Percentiles rank a stretch among this genome's conserved stretches.
Evolutionary conservation across 148 eudicot genomes (phyloP).

Genomic region (Rhododendron mucronatum): DNA sequence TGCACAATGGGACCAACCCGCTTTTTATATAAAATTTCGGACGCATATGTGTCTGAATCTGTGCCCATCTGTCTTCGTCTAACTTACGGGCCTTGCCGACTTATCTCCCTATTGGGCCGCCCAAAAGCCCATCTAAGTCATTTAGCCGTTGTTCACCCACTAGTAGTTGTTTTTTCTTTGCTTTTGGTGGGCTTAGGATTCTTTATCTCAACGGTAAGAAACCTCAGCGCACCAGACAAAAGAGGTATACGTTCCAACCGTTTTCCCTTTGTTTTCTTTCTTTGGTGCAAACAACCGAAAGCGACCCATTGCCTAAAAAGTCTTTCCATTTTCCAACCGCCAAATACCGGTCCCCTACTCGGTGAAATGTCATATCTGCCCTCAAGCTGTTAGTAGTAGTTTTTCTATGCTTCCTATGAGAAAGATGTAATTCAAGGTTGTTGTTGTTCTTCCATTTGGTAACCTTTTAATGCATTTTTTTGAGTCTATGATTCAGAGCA

Average conservation of each 20-base stretch:
- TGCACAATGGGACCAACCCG: no score
- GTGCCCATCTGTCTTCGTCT: no score
- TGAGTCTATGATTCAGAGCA: no score
- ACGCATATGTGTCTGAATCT: neutral
- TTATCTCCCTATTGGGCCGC: neutral
- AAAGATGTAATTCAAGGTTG: neutral
- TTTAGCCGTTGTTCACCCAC: neutral
- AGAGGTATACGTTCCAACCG: neutral
- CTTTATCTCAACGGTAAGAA: slow-evolving; percentile 30
- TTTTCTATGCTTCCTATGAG: neutral
- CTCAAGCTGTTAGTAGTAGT: neutral
- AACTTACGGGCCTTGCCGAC: neutral
- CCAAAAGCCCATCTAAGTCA: neutral
- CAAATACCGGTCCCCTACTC: neutral
- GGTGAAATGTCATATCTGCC: slow-evolving; percentile 1
- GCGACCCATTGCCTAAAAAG: slow-evolving; percentile 14
- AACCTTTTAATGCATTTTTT: no score
- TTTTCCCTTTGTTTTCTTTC: neutral
- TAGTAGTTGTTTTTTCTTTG: neutral
- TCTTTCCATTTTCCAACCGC: neutral
- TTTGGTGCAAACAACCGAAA: slow-evolving; percentile 2
- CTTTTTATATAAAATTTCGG: no score
- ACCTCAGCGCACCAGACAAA: slow-evolving; percentile 6
- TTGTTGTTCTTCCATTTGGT: neutral
- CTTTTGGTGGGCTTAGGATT: slow-evolving; percentile 7